Conservation (phyloP, 176 grass and related monocot genomes). For the Oryza coarctata region DNA sequence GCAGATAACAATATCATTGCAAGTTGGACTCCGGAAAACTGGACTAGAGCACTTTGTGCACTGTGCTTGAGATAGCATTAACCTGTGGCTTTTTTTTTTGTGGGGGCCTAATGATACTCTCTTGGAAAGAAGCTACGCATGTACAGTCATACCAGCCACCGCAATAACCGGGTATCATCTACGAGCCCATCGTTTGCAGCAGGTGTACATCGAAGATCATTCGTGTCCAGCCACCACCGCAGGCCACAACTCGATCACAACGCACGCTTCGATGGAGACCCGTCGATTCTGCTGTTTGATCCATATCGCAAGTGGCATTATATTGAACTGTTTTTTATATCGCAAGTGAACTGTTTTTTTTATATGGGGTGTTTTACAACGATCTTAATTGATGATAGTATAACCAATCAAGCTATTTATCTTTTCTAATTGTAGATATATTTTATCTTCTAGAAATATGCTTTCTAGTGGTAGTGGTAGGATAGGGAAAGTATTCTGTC, state of each 20-base stretch:
- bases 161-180: neutral
- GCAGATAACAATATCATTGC: neutral
- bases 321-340: too few relatives aligned
- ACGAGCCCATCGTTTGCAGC: neutral
- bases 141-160: neutral
- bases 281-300: neutral
- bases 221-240: neutral
- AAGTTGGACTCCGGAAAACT: neutral
- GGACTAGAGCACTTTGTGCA: neutral
- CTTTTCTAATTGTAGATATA: too few relatives aligned
- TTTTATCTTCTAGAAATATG: too few relatives aligned
- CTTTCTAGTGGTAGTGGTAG: too few relatives aligned
- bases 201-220: neutral
- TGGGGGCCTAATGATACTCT: neutral
- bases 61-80: neutral
- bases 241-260: neutral
- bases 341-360: too few relatives aligned
- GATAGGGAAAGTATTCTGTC: too few relatives aligned
- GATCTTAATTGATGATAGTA: too few relatives aligned
- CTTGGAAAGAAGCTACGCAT: neutral
- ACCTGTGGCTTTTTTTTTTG: neutral
- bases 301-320: neutral
- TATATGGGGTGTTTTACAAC: too few relatives aligned
- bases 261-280: neutral
- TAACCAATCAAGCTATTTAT: too few relatives aligned